phyloP scores from a whole-genome alignment of 257 asterid species.

The Solanum gandarillasii region DNA sequence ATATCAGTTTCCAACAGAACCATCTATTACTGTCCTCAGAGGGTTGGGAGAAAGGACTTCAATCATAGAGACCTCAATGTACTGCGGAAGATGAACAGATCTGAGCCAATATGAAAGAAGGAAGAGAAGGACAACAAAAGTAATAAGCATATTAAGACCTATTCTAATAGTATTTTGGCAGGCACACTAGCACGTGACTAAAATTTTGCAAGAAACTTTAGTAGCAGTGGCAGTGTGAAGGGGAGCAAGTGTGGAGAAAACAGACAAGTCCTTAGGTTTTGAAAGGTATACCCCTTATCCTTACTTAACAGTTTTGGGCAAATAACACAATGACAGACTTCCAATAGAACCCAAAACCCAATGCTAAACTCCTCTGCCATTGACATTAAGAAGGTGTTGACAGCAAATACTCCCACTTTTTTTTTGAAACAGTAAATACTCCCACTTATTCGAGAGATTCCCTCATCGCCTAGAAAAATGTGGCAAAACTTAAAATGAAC shows the following conservation, averaged over 20 bases:
- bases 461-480: neutral
- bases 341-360: neutral
- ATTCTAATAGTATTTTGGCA: neutral
- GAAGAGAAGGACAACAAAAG: neutral
- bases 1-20: neutral
- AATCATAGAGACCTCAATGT: neutral
- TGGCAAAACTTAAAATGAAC: neutral
- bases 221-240: neutral
- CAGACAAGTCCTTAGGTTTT: neutral
- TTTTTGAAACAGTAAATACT: neutral
- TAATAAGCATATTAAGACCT: neutral
- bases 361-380: neutral
- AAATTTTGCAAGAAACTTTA: neutral
- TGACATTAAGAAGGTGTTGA: neutral
- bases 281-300: neutral
- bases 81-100: neutral
- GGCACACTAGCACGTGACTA: neutral
- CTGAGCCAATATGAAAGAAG: neutral
- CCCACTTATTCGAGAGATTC: neutral
- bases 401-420: neutral
- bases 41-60: neutral
- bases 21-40: neutral
- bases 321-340: neutral
- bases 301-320: neutral
- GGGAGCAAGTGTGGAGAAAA: neutral